Evolutionary conservation across 306 rosid species (phyloP).

Genomic region (Cyamopsis tetragonoloba): DNA sequence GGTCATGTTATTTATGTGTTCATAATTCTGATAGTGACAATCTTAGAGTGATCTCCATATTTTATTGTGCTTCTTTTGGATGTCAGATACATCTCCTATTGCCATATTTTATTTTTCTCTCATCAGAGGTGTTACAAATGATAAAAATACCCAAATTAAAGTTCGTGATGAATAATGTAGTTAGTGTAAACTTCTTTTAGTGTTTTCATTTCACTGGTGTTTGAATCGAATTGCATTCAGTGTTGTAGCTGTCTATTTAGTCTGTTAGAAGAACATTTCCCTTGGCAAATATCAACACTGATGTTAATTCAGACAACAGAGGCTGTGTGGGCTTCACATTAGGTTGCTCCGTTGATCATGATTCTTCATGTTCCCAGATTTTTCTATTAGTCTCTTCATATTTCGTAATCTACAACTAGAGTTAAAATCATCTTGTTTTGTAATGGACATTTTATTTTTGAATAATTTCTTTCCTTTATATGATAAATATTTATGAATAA

Average conservation of each 20-base stretch:
- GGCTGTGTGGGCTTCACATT: not conserved
- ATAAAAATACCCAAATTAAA: not conserved
- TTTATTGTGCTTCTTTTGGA: not conserved
- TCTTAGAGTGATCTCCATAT: not conserved
- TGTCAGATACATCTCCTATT: not conserved
- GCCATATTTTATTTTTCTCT: no score
- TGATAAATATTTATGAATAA: not conserved
- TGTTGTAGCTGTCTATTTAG: not conserved
- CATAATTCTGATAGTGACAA: not conserved
- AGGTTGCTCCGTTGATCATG: not conserved
- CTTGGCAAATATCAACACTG: not conserved
- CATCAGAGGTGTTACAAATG: not conserved
- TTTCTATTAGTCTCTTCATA: not conserved
- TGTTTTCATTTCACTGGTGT: not conserved
- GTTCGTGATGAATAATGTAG: not conserved
- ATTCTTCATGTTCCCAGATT: not conserved
- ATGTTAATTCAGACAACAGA: not conserved
- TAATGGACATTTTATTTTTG: no score
- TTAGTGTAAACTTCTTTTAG: not conserved
- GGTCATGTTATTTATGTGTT: not conserved
- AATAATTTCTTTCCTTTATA: no score
- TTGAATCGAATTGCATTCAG: not conserved
- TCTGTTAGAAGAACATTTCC: not conserved
- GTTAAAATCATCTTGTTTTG: conserved; percentile 8
- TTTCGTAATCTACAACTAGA: not conserved